Base-by-base conservation (phyloP, 2,329 filamentous ascomycete species). In the Fusarium sp. region DNA sequence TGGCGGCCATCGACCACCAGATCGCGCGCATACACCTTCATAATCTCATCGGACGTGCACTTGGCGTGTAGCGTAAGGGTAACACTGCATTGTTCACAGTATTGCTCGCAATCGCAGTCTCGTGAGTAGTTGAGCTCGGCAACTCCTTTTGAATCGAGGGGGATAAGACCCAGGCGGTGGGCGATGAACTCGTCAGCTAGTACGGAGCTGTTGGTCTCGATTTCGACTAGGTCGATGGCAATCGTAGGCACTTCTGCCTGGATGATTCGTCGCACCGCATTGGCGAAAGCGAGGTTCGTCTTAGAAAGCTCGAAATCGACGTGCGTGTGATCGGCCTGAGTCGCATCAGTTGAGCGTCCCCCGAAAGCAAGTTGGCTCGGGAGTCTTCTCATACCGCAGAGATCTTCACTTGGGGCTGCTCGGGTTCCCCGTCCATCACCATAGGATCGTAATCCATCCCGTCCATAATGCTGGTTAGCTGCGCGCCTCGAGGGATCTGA, bases 81-180 rank as follows among this genome's bases (percentile, higher is more conserved):
- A 53, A 98, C 92, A 73, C 92, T 93, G 85, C 96, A 99, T 74
- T 92, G 89, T 72, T 97, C 92, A 84, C 96, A 99, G 84, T 94
- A 94, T 76, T 95, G 91, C 75, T 98, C 95, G 85, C 96, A 99
- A 78, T 97, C 94, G 84, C 96, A 99, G 82, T 98, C 95, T 77
- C 95, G 92, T 51, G 92, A 92, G 83, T 97, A 97, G 70, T 92
- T 86, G 68, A 98, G 87, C 75, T 91, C 87, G 72, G 94, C 92
- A 74, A 95, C 91, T 77, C 93, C 92, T 77, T 93, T 92, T 62
- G 93, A 93, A 79, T 92, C 91, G 49, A 99, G 88, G 1, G 96
- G 96, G 61, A 98, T 90, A 48, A 98, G 89, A 32, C 96, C 95
- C 16, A 99, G 87, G 47, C 95, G 92, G 81, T 98, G 95, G 51